phyloP scores from a whole-genome alignment of 805 yeast species.

The Wickerhamomyces mucosus region DNA sequence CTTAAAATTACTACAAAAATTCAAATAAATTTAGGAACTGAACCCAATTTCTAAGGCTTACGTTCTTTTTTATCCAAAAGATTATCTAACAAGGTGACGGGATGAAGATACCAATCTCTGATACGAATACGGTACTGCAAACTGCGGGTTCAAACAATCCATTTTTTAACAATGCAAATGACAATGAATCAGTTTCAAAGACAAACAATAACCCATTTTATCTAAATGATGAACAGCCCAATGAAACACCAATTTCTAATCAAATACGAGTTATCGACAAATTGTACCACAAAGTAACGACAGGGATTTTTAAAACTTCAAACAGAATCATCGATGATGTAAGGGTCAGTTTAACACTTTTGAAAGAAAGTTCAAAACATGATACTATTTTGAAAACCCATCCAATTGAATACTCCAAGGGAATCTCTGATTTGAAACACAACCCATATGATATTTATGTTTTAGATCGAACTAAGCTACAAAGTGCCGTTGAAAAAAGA shows the following conservation, averaged over 20 bases:
- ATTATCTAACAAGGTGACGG: too few species aligned
- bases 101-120: slow-evolving; percentile 3
- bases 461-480: slow-evolving; percentile 21
- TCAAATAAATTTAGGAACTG: too few species aligned
- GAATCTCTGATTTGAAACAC: slow-evolving; percentile 12
- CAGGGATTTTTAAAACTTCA: slow-evolving; percentile 42
- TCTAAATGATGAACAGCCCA: neutral
- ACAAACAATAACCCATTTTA: neutral
- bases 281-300: too few species aligned
- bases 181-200: slow-evolving; percentile 3
- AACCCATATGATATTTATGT: slow-evolving; percentile 17
- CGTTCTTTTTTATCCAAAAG: too few species aligned
- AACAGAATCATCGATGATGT: slow-evolving; percentile 63
- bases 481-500: slow-evolving; percentile 13
- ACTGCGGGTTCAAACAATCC: slow-evolving; percentile 1
- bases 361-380: slow-evolving; percentile 5
- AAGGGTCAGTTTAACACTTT: slow-evolving; percentile 22
- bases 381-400: slow-evolving; percentile 22
- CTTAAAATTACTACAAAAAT: too few species aligned
- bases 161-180: slow-evolving; percentile 1
- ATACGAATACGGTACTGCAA: too few species aligned
- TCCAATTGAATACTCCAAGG: slow-evolving; percentile 22
- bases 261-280: too few species aligned
- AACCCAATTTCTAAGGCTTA: too few species aligned
- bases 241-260: too few species aligned